Evolutionary conservation across 352 stramenopile genomes (phyloP), one percentile per base, ranked within the genome.

Genomic region (Globisporangium spiculum): DNA sequence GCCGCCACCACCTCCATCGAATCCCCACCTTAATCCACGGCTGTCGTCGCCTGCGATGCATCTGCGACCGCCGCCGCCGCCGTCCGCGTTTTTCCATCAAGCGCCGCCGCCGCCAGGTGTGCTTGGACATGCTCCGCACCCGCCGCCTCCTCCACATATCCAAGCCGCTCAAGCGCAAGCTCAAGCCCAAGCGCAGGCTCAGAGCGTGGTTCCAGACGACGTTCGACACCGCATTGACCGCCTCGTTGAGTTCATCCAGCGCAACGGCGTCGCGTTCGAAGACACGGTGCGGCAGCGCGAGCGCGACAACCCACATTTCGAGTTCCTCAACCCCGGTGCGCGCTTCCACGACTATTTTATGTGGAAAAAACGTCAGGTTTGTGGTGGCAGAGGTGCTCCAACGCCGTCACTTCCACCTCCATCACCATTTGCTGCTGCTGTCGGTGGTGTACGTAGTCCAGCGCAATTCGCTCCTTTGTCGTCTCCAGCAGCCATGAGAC

Each of bases 181-280:
- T 44, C 68, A n/a, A 27, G 63, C 4, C 48, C 54, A 10, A 27
- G 4, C 66, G n/a, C 44, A 44, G 4, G 12, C 38, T 46, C 38
- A 46, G 4, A 46, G 1, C 38, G 10, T 55, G 62, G 41, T 86
- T 8, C 77, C 83, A n/a, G 63, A 74, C 3, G 75, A 80, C 32
- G 74, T 84, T 1, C 73, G 62, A 12, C 76, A 88, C 27, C 79
- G 83, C 46, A 87, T 91, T 32, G 79, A 89, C 50, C 68, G 77
- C 14, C 75, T 91, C 24, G 68, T 88, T 41, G 83, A 88, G 54
- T 91, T 89, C 54, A 77, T 89, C 34, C 66, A 68, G 22, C 80
- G 83, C 57, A 91, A 91, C 44, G 83, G 80, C 1, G 55, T 77
- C 14, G 77, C 71, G 10, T 89, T 91, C 53, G 83, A 91, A 71